Evolutionary conservation across 345 rosid species (phyloP).

Genomic region (Turnera subulata): DNA sequence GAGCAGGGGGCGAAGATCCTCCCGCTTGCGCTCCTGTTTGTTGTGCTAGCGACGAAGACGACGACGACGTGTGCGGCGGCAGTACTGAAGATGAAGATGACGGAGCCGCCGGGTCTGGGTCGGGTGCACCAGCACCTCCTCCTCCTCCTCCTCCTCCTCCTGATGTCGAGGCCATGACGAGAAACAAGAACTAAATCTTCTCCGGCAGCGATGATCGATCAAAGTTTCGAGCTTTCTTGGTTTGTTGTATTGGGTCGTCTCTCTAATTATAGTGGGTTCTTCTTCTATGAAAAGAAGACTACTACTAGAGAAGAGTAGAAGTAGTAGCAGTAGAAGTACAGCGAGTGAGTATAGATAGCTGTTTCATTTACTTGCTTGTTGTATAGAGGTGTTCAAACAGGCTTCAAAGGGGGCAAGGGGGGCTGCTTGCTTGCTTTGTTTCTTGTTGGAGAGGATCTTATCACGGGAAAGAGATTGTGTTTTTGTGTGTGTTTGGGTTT

Average conservation of each 20-base stretch:
- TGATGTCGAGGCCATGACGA: constrained; percentile 9
- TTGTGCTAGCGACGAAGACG: no score
- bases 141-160: no score
- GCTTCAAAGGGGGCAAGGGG: neutral
- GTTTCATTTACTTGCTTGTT: neutral
- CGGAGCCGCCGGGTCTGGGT: constrained; percentile 4
- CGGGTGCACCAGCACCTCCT: constrained; percentile 4
- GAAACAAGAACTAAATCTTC: neutral
- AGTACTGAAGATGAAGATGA: neutral
- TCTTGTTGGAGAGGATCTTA: neutral
- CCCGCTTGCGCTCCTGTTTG: neutral
- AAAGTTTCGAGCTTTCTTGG: neutral
- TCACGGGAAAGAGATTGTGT: constrained; percentile 6
- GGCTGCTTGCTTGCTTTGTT: neutral
- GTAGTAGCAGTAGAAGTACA: neutral
- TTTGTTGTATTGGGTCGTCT: no score
- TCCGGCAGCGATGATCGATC: no score
- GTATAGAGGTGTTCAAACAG: no score
- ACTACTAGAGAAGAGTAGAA: no score
- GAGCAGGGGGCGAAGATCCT: constrained; percentile 10
- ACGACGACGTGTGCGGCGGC: no score
- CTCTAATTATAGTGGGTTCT: no score
- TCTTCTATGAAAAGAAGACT: no score
- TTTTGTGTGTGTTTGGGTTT: neutral
- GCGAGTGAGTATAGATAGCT: neutral